Conservation (phyloP, 257 asterid species). For the Parsonsia alboflavescens region DNA sequence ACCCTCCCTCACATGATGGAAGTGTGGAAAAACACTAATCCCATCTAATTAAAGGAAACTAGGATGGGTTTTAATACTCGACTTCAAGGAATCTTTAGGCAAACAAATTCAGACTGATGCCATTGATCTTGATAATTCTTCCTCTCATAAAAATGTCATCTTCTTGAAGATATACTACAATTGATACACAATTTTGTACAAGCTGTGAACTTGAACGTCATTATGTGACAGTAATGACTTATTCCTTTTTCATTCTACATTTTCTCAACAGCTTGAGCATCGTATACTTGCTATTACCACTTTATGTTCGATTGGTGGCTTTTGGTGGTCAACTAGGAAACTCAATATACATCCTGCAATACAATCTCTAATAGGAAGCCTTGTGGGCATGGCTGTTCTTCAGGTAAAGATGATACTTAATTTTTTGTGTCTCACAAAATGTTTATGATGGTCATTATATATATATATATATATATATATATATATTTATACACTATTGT, state of each 20-base stretch:
- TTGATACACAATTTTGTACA: too few species aligned
- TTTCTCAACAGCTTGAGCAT: slow-evolving; percentile 65
- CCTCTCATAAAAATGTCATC: too few species aligned
- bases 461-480: too few species aligned
- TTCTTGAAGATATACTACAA: background rate
- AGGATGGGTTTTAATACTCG: background rate
- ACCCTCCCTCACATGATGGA: background rate
- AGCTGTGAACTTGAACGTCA: background rate
- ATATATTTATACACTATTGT: too few species aligned
- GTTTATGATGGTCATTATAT: too few species aligned
- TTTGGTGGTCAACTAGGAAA: slow-evolving; percentile 73
- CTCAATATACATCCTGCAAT: slow-evolving; percentile 81
- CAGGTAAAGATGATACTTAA: slow-evolving; percentile 55
- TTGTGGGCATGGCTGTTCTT: slow-evolving; percentile 80
- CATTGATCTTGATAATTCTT: too few species aligned
- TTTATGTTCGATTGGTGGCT: slow-evolving; percentile 55
- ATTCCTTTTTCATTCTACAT: background rate
- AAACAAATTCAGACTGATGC: too few species aligned
- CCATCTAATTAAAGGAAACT: background rate
- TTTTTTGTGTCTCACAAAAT: background rate
- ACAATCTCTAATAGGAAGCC: slow-evolving; percentile 57
- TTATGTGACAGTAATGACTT: background rate
- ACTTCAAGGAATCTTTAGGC: too few species aligned
- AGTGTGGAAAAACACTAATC: background rate
- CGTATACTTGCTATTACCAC: slow-evolving; percentile 92